Conservation (phyloP, 371 early-diverging fungal genomes). For the Lichtheimia ornata region DNA sequence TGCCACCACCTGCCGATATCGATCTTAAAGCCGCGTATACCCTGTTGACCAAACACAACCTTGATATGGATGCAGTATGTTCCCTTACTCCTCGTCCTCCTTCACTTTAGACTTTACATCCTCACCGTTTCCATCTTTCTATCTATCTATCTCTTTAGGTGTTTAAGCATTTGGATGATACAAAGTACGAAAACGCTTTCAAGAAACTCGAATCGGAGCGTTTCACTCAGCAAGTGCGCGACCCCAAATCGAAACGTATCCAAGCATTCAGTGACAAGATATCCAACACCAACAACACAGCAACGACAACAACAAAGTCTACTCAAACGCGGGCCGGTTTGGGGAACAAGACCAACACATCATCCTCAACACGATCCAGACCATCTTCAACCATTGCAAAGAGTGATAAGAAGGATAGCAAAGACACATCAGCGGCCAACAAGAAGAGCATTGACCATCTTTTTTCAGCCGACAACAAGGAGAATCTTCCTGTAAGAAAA, state of each 20-base stretch:
- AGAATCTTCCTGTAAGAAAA: slow-evolving; percentile 3
- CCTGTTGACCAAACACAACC: background rate
- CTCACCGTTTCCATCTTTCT: no score
- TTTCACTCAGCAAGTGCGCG: background rate
- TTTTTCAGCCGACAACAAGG: slow-evolving; percentile 1
- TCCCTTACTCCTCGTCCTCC: background rate
- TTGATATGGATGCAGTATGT: background rate
- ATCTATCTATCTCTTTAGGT: background rate
- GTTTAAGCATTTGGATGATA: background rate
- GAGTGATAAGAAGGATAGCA: no score
- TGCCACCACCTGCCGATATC: background rate
- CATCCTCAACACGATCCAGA: no score
- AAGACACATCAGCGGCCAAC: no score
- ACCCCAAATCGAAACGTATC: background rate
- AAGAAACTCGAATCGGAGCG: background rate
- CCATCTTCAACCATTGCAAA: no score
- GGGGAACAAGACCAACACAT: no score
- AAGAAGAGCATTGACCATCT: background rate
- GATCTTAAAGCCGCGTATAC: slow-evolving; percentile 1
- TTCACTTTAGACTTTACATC: no score
- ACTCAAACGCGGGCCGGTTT: no score
- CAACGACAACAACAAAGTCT: no score
- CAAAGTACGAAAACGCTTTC: background rate
- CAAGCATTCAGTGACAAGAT: no score
- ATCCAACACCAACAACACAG: no score